Evolutionary conservation across 495 filamentous ascomycete genomes (phyloP).

Genomic region (Talaromyces nanjingensis): DNA sequence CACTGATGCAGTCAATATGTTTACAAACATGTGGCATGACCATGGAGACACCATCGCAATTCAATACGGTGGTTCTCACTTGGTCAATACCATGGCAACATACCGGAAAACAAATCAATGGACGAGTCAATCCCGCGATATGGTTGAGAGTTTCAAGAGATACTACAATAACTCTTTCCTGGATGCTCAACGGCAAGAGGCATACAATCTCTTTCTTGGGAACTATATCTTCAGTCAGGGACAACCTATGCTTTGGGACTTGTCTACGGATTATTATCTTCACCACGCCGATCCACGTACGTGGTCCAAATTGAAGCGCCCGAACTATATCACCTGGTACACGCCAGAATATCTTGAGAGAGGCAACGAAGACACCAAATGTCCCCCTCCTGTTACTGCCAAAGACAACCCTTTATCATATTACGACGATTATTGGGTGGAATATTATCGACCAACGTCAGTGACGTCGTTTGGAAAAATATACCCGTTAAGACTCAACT

Average conservation of each 20-base stretch:
- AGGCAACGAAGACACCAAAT: slow-evolving; percentile 32
- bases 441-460: slow-evolving; percentile 85
- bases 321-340: slow-evolving; percentile 80
- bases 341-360: slow-evolving; percentile 67
- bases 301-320: slow-evolving; percentile 58
- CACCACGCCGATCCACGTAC: slow-evolving; percentile 78
- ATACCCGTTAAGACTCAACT: slow-evolving; percentile 86
- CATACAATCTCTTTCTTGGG: slow-evolving; percentile 95
- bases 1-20: slow-evolving; percentile 88
- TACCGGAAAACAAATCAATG: slow-evolving; percentile 98
- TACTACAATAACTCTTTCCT: slow-evolving; percentile 99
- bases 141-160: slow-evolving; percentile 98
- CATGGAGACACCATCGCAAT: slow-evolving; percentile 97
- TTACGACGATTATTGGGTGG: slow-evolving; percentile 97
- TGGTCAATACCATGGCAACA: slow-evolving; percentile 98
- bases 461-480: slow-evolving; percentile 83
- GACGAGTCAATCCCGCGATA: slow-evolving; percentile 94
- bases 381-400: slow-evolving; percentile 39
- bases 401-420: slow-evolving; percentile 52
- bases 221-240: slow-evolving; percentile 91
- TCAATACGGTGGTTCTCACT: slow-evolving; percentile 93
- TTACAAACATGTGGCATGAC: slow-evolving; percentile 93
- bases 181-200: slow-evolving; percentile 92
- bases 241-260: slow-evolving; percentile 95
- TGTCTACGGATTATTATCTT: slow-evolving; percentile 92